A percentile compares a stretch with the other conserved stretches of the same genome.
Conservation (phyloP, 352 stramenopile species). For the Blastocystis sp. region DNA sequence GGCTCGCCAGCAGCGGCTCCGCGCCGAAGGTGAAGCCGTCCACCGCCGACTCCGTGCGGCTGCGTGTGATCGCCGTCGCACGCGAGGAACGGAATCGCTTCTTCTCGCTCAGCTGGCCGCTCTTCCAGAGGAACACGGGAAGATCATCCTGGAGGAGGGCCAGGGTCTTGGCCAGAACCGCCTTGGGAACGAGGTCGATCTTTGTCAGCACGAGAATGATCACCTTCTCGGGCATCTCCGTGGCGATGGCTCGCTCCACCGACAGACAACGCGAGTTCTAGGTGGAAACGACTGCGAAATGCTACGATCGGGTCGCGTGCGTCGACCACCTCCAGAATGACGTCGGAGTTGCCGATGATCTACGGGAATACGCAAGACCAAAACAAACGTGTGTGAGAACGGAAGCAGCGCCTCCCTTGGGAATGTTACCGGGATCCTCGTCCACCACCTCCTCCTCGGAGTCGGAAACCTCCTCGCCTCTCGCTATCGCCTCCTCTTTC, state of each 20-base stretch:
- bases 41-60: background rate
- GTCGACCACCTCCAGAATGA: slow-evolving; percentile 46
- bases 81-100: background rate
- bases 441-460: background rate
- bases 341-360: slow-evolving; percentile 39
- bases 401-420: background rate
- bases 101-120: background rate
- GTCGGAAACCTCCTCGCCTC: slow-evolving; percentile 34
- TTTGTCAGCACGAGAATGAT: slow-evolving; percentile 35
- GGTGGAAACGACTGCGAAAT: background rate
- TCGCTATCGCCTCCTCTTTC: slow-evolving; percentile 40
- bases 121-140: slow-evolving; percentile 13
- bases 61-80: background rate
- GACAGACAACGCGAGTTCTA: slow-evolving; percentile 51
- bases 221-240: background rate
- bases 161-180: background rate
- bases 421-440: background rate
- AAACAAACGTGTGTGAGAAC: slow-evolving; percentile 6
- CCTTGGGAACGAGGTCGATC: slow-evolving; percentile 27
- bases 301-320: slow-evolving; percentile 15
- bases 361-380: background rate
- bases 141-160: background rate
- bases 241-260: slow-evolving; percentile 28
- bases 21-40: background rate
- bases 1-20: background rate